Evolutionary conservation across 2,329 filamentous ascomycete genomes (phyloP).

Genomic region (Pseudofabraea citricarpa): DNA sequence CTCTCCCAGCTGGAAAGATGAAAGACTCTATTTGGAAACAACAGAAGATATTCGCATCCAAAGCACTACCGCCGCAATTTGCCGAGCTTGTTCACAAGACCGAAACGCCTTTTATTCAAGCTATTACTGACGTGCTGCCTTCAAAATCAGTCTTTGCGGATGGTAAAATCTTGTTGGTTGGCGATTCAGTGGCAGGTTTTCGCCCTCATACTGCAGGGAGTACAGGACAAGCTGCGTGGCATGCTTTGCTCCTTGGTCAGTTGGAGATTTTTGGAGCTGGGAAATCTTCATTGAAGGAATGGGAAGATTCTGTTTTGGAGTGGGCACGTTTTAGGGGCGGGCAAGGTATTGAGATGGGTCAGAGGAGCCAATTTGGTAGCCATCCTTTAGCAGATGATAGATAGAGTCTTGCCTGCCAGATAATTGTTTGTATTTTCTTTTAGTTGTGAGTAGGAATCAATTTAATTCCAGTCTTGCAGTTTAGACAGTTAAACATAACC

Average conservation of each 20-base stretch:
- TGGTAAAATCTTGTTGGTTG: slow-evolving; percentile 35
- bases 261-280: slow-evolving; percentile 3
- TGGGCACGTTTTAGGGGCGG: slow-evolving; percentile 28
- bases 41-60: slow-evolving; percentile 8
- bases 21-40: slow-evolving; percentile 7
- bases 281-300: neutral
- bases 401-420: neutral
- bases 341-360: neutral
- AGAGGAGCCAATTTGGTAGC: neutral
- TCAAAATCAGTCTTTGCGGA: slow-evolving; percentile 29
- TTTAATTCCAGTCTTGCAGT: too few species aligned
- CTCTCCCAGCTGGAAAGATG: slow-evolving; percentile 16
- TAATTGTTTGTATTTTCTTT: too few species aligned
- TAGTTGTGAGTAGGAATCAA: too few species aligned
- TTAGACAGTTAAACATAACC: too few species aligned
- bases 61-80: slow-evolving; percentile 10
- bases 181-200: slow-evolving; percentile 38
- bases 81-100: slow-evolving; percentile 34
- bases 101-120: slow-evolving; percentile 35
- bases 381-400: neutral
- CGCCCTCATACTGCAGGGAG: slow-evolving; percentile 39
- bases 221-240: slow-evolving; percentile 33
- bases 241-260: slow-evolving; percentile 19
- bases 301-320: neutral
- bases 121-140: slow-evolving; percentile 34